Conservation (phyloP, 768 basidiomycete species). For the Trametes maxima region DNA sequence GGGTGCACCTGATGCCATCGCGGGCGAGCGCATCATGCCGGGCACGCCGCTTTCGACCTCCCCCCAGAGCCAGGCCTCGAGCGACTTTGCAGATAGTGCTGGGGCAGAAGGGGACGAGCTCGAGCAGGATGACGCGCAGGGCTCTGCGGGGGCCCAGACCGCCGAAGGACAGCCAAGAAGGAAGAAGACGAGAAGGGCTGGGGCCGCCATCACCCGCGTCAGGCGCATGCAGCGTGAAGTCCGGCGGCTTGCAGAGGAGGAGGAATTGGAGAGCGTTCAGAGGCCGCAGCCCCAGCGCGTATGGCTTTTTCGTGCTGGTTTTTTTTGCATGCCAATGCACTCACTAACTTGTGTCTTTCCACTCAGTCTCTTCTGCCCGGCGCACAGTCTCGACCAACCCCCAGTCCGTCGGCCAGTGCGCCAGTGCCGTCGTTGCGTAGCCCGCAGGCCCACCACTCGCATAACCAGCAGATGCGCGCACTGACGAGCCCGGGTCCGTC, state of each 20-base stretch:
- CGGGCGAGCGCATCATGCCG: conserved; percentile 18
- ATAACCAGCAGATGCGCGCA: conserved; percentile 2
- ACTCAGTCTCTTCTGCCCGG: conserved; percentile 5
- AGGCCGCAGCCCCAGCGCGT: conserved; percentile 20
- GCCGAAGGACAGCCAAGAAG: conserved; percentile 20
- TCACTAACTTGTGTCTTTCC: not conserved
- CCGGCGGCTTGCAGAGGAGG: conserved; percentile 19
- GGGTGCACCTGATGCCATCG: conserved; percentile 13
- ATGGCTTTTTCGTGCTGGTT: conserved; percentile 5
- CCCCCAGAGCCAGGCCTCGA: conserved; percentile 12
- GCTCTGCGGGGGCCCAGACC: not conserved
- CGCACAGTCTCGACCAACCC: conserved; percentile 1
- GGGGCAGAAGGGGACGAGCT: conserved; percentile 18
- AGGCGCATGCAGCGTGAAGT: conserved; percentile 24
- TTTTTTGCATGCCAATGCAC: not conserved
- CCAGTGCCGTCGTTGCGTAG: not conserved
- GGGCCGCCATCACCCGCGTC: conserved; percentile 18
- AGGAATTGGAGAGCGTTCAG: conserved; percentile 7
- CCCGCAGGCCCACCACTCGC: not conserved
- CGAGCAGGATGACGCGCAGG: conserved; percentile 16
- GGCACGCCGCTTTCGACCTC: conserved; percentile 17
- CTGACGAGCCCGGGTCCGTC: conserved; percentile 15
- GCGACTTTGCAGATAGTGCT: conserved; percentile 4
- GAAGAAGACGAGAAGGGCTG: conserved; percentile 25
- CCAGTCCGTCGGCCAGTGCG: not conserved